Evolutionary conservation across 768 basidiomycete species (phyloP).

Genomic region (Epithele typhae): DNA sequence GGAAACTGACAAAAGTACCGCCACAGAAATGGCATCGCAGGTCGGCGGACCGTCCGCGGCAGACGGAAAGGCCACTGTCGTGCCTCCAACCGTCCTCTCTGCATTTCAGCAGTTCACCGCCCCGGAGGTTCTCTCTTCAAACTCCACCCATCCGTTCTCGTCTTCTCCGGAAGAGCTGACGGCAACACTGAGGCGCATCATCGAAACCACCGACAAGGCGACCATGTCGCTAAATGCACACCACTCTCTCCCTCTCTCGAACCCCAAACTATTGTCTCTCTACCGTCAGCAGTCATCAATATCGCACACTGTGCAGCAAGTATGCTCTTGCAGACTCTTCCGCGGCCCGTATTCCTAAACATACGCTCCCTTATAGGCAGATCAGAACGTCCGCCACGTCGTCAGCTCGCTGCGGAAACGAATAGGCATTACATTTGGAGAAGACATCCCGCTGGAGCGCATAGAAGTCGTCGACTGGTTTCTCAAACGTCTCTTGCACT

Average conservation of each 20-base stretch:
- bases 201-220: conserved; percentile 48
- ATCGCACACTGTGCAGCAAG: conserved; percentile 47
- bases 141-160: conserved; percentile 25
- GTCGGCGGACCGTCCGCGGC: no score
- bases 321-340: conserved; percentile 16
- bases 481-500: conserved; percentile 51
- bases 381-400: conserved; percentile 48
- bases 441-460: conserved; percentile 55
- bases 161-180: conserved; percentile 19
- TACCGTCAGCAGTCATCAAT: conserved; percentile 60
- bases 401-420: conserved; percentile 44
- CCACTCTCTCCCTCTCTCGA: conserved; percentile 45
- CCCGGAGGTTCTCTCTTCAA: conserved; percentile 12
- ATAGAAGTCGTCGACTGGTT: conserved; percentile 50
- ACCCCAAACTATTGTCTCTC: conserved; percentile 64
- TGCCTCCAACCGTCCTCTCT: conserved; percentile 4
- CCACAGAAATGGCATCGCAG: no score
- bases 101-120: conserved; percentile 18
- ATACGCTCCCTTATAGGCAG: conserved; percentile 38
- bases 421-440: conserved; percentile 49
- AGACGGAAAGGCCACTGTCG: no score
- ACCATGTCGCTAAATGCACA: conserved; percentile 51
- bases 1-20: no score
- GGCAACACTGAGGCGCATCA: conserved; percentile 43
- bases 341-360: conserved; percentile 1